Evolutionary conservation across 2,329 filamentous ascomycete species (phyloP).

Genomic region (Arthrinium puccinioides): DNA sequence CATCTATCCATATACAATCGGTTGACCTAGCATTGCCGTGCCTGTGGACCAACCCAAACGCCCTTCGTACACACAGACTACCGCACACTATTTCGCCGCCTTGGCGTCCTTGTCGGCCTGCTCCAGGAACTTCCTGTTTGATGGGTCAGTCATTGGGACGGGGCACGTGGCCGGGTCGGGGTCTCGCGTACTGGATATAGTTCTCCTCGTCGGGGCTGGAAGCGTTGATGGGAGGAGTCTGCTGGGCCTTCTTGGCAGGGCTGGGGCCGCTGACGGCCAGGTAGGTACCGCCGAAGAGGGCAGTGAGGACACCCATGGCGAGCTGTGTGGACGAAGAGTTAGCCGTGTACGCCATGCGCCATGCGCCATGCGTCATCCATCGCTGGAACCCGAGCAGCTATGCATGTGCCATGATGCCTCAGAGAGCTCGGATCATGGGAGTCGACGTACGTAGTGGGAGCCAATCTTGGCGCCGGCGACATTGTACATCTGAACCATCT

Average conservation of each 20-base stretch:
- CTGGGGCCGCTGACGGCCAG: conserved; percentile 36
- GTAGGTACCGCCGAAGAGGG: conserved; percentile 43
- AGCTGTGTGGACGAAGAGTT: conserved; percentile 31
- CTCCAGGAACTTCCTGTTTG: conserved; percentile 38
- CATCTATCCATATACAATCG: conserved; percentile 9
- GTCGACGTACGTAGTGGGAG: conserved; percentile 50
- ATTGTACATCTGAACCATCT: conserved; percentile 44
- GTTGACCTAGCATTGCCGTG: background rate
- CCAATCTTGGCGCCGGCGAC: conserved; percentile 53
- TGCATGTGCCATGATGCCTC: background rate
- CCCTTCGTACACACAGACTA: conserved; percentile 4
- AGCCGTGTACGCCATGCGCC: background rate
- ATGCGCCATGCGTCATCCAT: background rate
- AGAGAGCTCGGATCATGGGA: conserved; percentile 1
- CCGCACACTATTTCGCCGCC: conserved; percentile 30
- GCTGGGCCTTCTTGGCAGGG: conserved; percentile 28
- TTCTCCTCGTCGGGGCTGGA: conserved; percentile 55
- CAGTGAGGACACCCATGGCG: conserved; percentile 47
- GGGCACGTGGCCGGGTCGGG: background rate
- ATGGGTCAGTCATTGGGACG: conserved; percentile 7
- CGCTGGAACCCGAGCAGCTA: background rate
- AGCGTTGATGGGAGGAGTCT: conserved; percentile 53
- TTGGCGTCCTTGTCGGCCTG: conserved; percentile 33
- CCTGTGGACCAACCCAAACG: conserved; percentile 1
- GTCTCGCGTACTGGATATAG: conserved; percentile 53